Conservation (phyloP, 2,329 filamentous ascomycete species). For the Ophiostoma himal-ulmi region DNA sequence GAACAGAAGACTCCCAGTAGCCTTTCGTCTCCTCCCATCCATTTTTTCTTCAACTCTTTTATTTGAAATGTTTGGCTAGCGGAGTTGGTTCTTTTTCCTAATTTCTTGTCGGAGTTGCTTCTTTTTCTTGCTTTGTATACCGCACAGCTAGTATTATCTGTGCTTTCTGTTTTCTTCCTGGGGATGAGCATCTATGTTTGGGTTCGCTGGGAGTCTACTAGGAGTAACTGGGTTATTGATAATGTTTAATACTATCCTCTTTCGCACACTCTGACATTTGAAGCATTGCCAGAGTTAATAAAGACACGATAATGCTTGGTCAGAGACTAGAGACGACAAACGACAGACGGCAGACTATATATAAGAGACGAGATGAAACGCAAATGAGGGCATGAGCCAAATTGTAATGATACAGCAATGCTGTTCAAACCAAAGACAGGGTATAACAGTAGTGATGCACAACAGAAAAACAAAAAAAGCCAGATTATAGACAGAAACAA, state of each 20-base stretch:
- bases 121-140: not conserved
- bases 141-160: not conserved
- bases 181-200: no score
- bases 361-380: not conserved
- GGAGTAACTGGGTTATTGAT: not conserved
- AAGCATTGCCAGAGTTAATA: no score
- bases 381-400: slow-evolving; percentile 11
- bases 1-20: not conserved
- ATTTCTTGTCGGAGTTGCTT: not conserved
- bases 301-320: no score
- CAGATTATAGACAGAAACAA: not conserved
- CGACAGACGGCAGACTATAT: not conserved
- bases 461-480: not conserved
- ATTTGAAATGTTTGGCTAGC: not conserved
- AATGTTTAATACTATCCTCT: not conserved
- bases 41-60: not conserved
- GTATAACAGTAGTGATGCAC: not conserved
- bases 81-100: not conserved
- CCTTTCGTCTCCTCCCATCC: not conserved
- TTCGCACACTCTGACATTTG: no score
- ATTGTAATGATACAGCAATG: not conserved
- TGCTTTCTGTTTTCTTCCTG: no score
- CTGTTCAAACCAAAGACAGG: slow-evolving; percentile 9
- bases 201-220: not conserved
- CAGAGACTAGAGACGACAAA: not conserved